A percentile compares a stretch with the other conserved stretches of the same genome.
Conservation (phyloP, 495 filamentous ascomycete species). For the Penicillium salamii region DNA sequence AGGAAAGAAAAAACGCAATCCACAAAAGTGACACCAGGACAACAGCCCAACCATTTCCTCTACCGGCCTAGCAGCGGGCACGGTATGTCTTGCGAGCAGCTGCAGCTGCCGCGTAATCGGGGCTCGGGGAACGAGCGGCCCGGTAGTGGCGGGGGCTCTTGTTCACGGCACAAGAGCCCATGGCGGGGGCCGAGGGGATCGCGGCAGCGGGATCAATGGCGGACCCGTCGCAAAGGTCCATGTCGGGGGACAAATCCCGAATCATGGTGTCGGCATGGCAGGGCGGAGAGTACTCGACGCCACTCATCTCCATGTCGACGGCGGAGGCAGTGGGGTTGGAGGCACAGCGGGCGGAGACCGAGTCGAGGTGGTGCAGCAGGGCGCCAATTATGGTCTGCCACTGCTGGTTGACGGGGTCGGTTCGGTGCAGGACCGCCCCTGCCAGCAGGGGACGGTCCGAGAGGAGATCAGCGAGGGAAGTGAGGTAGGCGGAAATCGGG, state of each 20-base stretch:
- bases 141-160: too few species aligned
- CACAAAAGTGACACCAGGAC: too few species aligned
- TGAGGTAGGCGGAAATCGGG: background rate
- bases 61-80: background rate
- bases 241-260: background rate
- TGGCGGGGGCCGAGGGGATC: background rate
- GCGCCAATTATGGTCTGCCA: too few species aligned
- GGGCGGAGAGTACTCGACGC: background rate
- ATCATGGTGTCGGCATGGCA: background rate
- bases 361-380: background rate
- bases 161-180: too few species aligned
- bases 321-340: too few species aligned
- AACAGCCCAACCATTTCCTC: too few species aligned
- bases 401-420: too few species aligned
- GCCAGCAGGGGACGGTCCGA: too few species aligned
- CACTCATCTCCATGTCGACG: background rate
- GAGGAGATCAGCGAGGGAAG: background rate
- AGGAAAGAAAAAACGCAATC: too few species aligned
- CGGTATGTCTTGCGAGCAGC: background rate
- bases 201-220: background rate
- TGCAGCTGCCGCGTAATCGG: background rate
- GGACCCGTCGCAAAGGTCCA: background rate
- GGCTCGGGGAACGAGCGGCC: too few species aligned
- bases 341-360: background rate
- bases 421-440: too few species aligned